Percentiles rank a stretch among this genome's conserved stretches.
These are phyloP conservation scores for Lactarius hatsudake DNA, from an alignment of 768 basidiomycete genomes.

Conservation along the genomic window DNA sequence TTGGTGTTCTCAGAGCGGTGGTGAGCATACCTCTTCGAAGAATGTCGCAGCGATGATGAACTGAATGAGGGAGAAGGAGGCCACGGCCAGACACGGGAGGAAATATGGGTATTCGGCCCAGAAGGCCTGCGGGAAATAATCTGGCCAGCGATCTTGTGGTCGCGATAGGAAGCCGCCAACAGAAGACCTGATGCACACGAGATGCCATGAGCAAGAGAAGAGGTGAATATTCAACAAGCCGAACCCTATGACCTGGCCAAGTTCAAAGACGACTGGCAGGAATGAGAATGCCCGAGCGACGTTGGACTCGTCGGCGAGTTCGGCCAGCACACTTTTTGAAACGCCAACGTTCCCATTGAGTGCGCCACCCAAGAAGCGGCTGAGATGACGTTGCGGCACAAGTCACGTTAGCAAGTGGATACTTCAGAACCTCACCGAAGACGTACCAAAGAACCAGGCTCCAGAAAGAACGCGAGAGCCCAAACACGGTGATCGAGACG, in stretches of 20 bases:
- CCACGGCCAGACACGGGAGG: slow-evolving; percentile 25
- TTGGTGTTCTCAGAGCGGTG: neutral
- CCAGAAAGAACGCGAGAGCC: slow-evolving; percentile 36
- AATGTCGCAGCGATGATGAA: neutral
- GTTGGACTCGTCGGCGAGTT: slow-evolving; percentile 61
- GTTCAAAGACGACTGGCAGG: slow-evolving; percentile 32
- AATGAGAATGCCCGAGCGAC: slow-evolving; percentile 40
- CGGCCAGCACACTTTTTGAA: slow-evolving; percentile 68
- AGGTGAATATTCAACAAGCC: neutral
- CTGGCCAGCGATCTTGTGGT: slow-evolving; percentile 27
- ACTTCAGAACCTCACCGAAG: neutral
- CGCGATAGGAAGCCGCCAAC: slow-evolving; percentile 28
- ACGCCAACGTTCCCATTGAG: slow-evolving; percentile 40
- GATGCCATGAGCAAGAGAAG: neutral
- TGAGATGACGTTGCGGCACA: neutral
- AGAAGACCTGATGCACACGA: slow-evolving; percentile 1
- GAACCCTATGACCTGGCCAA: neutral
- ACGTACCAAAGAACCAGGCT: slow-evolving; percentile 30
- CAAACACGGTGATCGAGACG: slow-evolving; percentile 36
- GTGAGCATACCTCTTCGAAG: neutral
- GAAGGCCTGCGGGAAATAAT: slow-evolving; percentile 24
- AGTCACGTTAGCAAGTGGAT: neutral
- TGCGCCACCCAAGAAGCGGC: neutral
- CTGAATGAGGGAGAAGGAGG: neutral
- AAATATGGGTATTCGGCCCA: slow-evolving; percentile 31